A percentile compares a stretch with the other conserved stretches of the same genome.
phyloP scores from a whole-genome alignment of 1,284 basidiomycete genomes.

The Lignosus rhinocerotis region DNA sequence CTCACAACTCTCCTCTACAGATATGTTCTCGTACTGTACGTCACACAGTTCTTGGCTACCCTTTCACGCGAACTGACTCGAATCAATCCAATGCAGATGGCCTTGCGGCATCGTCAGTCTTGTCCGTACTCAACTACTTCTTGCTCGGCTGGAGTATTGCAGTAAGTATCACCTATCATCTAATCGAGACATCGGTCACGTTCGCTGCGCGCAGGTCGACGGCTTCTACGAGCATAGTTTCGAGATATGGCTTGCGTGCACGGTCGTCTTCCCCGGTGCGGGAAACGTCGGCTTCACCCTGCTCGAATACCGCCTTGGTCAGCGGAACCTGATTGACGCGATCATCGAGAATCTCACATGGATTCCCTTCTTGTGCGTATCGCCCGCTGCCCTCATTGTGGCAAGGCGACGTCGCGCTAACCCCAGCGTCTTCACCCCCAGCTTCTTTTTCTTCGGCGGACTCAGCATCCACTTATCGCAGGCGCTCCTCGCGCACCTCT shows the following conservation, averaged over 20 bases:
- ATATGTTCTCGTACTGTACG: conserved; percentile 86
- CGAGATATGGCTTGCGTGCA: conserved; percentile 77
- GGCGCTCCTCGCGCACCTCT: conserved; percentile 78
- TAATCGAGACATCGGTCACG: background rate
- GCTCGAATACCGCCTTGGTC: conserved; percentile 76
- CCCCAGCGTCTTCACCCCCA: conserved; percentile 29
- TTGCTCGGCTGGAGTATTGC: conserved; percentile 60
- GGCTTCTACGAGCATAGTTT: conserved; percentile 73
- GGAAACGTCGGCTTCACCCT: conserved; percentile 74
- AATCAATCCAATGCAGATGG: conserved; percentile 51
- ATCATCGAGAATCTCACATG: conserved; percentile 71
- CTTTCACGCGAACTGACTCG: background rate
- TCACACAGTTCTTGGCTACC: background rate
- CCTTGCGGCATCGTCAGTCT: conserved; percentile 64
- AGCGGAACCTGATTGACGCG: conserved; percentile 52
- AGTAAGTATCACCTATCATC: conserved; percentile 31
- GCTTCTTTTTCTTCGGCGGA: conserved; percentile 86
- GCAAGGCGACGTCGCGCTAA: background rate
- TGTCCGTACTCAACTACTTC: conserved; percentile 73
- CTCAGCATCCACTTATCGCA: conserved; percentile 72
- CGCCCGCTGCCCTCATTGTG: background rate
- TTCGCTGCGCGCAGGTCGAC: conserved; percentile 37
- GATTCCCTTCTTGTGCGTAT: conserved; percentile 77
- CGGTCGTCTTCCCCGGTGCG: conserved; percentile 72
- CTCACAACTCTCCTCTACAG: conserved; percentile 36